Percentiles rank a stretch among this genome's conserved stretches.
Evolutionary conservation across 2,329 filamentous ascomycete genomes (phyloP).

Genomic region (Eutypella sp.): DNA sequence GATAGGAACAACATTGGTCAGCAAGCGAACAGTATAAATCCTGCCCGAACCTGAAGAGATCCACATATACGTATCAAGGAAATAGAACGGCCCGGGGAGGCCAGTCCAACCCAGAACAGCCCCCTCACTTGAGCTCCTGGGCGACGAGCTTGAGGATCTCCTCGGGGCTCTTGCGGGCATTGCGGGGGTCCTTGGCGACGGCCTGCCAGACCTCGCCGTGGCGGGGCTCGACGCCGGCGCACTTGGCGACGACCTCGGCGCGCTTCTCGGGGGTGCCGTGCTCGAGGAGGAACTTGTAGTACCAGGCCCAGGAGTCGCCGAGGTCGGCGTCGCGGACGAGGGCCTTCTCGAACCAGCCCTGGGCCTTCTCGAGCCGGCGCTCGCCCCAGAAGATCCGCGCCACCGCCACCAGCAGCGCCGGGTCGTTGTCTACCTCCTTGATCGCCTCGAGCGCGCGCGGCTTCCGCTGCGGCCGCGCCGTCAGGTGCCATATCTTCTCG

Average conservation of each 20-base stretch:
- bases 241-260: conserved; percentile 76
- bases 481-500: conserved; percentile 93
- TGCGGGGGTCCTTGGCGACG: conserved; percentile 79
- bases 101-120: too few relatives aligned
- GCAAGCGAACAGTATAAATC: too few relatives aligned
- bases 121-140: conserved; percentile 31
- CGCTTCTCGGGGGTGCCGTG: conserved; percentile 94
- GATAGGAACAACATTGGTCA: too few relatives aligned
- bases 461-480: conserved; percentile 86
- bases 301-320: conserved; percentile 97
- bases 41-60: too few relatives aligned
- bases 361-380: conserved; percentile 84
- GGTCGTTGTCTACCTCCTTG: conserved; percentile 92
- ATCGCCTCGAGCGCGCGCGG: conserved; percentile 89
- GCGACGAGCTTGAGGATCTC: conserved; percentile 80
- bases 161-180: conserved; percentile 69
- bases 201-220: conserved; percentile 91
- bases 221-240: conserved; percentile 75
- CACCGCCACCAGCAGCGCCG: conserved; percentile 82
- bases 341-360: conserved; percentile 96
- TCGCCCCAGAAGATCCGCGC: conserved; percentile 96
- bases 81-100: too few relatives aligned
- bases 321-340: conserved; percentile 79
- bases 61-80: too few relatives aligned
- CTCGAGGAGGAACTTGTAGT: conserved; percentile 86